Base-by-base conservation (phyloP, 129 eudicot species). In the Deinandra increscens region DNA sequence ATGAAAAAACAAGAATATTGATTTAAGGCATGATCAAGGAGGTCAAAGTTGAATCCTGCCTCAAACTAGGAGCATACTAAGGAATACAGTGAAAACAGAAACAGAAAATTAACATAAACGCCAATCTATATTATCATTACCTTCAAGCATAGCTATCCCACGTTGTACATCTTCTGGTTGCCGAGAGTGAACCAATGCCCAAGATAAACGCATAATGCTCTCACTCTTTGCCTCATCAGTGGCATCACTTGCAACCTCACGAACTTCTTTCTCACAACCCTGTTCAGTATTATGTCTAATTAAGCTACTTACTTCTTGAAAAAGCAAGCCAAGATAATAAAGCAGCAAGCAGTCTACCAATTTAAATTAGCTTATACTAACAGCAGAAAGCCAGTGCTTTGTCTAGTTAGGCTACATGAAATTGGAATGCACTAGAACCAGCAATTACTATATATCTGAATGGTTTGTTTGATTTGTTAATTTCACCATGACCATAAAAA, bases 111-210 rank as follows among this genome's bases (percentile, higher is more conserved):
- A 20, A 14, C 33, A 19, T 10, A 53, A 0, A 53, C 33, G 3
- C 14, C 20, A 53, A 53, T 53, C 34, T 53, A 22, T 22, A 18
- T 14, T 20, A 41, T 9, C 42, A 9, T 45, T 48, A 86, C 93
- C 84, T 86, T 86, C 87, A 65, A 86, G 81, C 85, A 86, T 83
- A 41, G 93, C 89, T 64, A 86, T 86, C 11, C 93, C 93, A 36
- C 89, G 93, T 54, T 86, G 86, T 78, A 83, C 89, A 62, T 86
- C 93, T 31, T 86, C 93, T 36, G 81, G 70, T 60, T 74, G 86
- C 72, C 67, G 73, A 23, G 89, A 86, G 82, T 86, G 93, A 71
- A 86, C 93, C 68, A 86, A 77, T 17, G 89, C 88, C 93, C 93
- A 86, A 22, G 93, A 84, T 31, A 86, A 73, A 4, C 89, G 84